These are phyloP conservation scores for Hymenoscyphus fructigenus DNA, from an alignment of 2,329 filamentous ascomycete species.

Conservation along the genomic window DNA sequence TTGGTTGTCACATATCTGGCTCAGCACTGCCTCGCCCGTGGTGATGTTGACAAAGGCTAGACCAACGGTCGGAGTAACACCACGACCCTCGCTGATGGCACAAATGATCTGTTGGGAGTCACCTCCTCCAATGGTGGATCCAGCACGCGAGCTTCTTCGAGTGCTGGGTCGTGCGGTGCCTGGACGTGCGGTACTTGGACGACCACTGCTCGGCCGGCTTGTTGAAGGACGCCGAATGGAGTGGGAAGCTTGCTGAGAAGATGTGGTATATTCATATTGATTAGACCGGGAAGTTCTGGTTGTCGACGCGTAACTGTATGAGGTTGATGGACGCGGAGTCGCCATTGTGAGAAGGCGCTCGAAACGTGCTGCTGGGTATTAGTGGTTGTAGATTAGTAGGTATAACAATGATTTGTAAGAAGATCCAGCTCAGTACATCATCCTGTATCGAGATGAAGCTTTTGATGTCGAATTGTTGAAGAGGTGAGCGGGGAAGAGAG, in stretches of 20 bases:
- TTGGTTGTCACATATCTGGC: conserved; percentile 90
- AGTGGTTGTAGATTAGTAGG: conserved; percentile 19
- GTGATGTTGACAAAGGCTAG: conserved; percentile 85
- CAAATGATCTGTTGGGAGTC: conserved; percentile 76
- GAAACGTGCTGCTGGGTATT: not conserved
- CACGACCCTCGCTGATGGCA: conserved; percentile 83
- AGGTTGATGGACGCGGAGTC: conserved; percentile 28
- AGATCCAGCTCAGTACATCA: not conserved
- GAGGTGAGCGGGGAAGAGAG: not conserved
- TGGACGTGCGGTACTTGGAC: conserved; percentile 30
- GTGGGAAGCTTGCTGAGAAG: conserved; percentile 26
- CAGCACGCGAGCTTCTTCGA: conserved; percentile 31
- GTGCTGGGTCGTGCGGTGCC: conserved; percentile 33
- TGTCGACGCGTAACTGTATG: conserved; percentile 22
- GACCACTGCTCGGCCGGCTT: conserved; percentile 24
- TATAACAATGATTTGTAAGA: conserved; percentile 13
- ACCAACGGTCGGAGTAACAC: conserved; percentile 79
- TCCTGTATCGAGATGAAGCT: not conserved
- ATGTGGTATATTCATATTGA: conserved; percentile 33
- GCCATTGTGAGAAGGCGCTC: conserved; percentile 15
- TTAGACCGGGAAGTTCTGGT: conserved; percentile 24
- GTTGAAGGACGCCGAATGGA: conserved; percentile 30
- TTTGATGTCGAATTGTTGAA: not conserved
- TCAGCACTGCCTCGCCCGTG: conserved; percentile 79
- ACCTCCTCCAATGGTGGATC: conserved; percentile 41